Base-by-base conservation (phyloP, 2,329 filamentous ascomycete genomes). In the Colletotrichum filicis region DNA sequence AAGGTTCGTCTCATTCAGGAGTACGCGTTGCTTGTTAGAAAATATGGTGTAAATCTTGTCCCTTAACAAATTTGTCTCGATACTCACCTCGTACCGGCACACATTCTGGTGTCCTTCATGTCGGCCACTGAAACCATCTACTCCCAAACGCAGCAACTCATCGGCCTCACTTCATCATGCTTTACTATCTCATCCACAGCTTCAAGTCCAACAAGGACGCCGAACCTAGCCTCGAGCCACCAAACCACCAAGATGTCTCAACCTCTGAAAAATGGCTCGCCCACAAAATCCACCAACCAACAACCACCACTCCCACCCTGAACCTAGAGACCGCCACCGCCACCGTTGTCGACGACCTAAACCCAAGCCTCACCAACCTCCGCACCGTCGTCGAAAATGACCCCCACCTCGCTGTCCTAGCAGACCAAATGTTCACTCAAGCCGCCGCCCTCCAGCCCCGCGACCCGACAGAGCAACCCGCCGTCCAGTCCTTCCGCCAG, bases 341-440 rank as follows among this genome's bases (percentile, higher is more conserved):
- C 26, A 46, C 8, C 1, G 6, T 19, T 3, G 7, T 46, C 1
- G 19, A 53, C 11, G 16, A 26, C 16, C 61, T 64, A 2, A 46
- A 56, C 16, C 58, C 66, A 6, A 63, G 57, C 58, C 66, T 68
- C 12, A 24, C 16, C 6, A 4, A 30, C 7, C 22, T 68, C 16
- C 24, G 55, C 11, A 49, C 32, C 5, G 3, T 49, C 6, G 66
- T 64, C 2, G 4, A 22, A 28, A 30, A 57, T 7, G 35, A 57
- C 1, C 19, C 52, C 2, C 14, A 55, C 12, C 52, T 68, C n/a
- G 8, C 52, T 26, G 32, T 24, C 14, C 59, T 68, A 11, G 59
- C 61, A n/a, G 28, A 70, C 14, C 32, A 24, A 5, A 70, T 70
- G 68, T 70, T 70, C 62, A 56, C 61, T 19, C 61, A 70, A 7